Evolutionary conservation across 148 eudicot species (phyloP), one percentile per base, ranked within the genome.

Genomic region (Cornus kousa): DNA sequence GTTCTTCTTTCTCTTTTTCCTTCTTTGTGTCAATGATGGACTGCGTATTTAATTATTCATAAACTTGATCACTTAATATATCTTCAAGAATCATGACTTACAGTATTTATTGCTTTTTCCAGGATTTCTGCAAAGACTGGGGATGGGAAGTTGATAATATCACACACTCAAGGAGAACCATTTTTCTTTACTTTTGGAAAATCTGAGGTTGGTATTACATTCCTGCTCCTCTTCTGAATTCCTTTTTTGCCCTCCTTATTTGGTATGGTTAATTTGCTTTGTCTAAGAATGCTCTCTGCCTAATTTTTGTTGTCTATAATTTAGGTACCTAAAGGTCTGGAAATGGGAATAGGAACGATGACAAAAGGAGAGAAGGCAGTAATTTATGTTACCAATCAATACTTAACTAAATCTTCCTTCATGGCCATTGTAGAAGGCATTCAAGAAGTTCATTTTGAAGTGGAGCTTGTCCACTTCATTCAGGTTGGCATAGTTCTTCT

Each of bases 331-430:
- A 82, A 88, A 86, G 99, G 99, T 83, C 93, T 96, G 79, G 99
- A 96, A 87, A 89, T 92, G 95, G 99, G 94, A 78, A 89, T 96
- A 71, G 99, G 95, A 77, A 91, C 95, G 37, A 96, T 96, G 99
- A 75, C 98, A 78, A 89, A 89, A 71, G 92, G 91, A 81, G 99
- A 96, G 83, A 96, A 88, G 84, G 94, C 99, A 43, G 46, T 91
- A 37, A 86, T 96, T 71, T 96, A 89, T 85, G 99, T 96, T 72
- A 87, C 79, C 53, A 80, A 81, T 31, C 85, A 88, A 75, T 88
- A 96, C 89, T 75, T 92, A 75, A 89, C 91, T 20, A 82, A 82
- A 66, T 87, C 88, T 72, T 79, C 91, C 40, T 74, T 93, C 60
- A 83, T 96, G 80, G 92, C 92, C 80, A 74, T 74, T 5, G 74